Conservation (phyloP, 2,329 filamentous ascomycete genomes). For the Trichoderma sp. region DNA sequence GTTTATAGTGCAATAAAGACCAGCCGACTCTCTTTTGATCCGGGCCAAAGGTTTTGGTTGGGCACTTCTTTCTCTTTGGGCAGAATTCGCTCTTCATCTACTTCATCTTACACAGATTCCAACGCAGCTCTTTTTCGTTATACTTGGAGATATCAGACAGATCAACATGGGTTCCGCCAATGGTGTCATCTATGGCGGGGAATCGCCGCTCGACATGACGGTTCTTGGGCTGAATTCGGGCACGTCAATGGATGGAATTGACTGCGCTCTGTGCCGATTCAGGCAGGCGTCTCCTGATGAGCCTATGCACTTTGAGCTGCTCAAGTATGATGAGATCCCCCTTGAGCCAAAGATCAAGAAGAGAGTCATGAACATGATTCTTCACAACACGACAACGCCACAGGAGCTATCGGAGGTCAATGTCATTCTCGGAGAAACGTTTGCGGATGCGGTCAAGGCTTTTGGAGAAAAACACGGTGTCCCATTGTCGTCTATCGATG, state of each 20-base stretch:
- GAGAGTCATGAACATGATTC: slow-evolving; percentile 58
- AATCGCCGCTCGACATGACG: slow-evolving; percentile 46
- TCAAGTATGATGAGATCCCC: slow-evolving; percentile 59
- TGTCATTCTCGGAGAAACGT: slow-evolving; percentile 57
- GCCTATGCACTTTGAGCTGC: slow-evolving; percentile 57
- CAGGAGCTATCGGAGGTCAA: slow-evolving; percentile 59
- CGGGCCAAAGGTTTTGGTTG: not conserved
- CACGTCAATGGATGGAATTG: slow-evolving; percentile 57
- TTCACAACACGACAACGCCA: slow-evolving; percentile 53
- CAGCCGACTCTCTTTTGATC: not conserved
- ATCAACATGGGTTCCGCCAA: slow-evolving; percentile 5
- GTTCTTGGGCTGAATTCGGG: slow-evolving; percentile 55
- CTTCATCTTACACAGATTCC: not conserved
- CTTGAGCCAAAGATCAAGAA: slow-evolving; percentile 56
- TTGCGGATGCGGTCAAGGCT: slow-evolving; percentile 51
- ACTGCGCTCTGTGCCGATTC: slow-evolving; percentile 60
- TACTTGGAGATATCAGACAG: not conserved
- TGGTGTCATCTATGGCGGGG: not conserved
- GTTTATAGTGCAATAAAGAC: not conserved
- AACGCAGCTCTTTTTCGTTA: not conserved
- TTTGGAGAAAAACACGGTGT: slow-evolving; percentile 51
- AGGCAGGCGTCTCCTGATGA: slow-evolving; percentile 51
- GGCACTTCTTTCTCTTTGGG: not conserved
- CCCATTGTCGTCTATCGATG: slow-evolving; percentile 49
- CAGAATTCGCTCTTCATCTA: not conserved